Conservation (phyloP, 2,329 filamentous ascomycete genomes). For the Aureobasidium sp. region DNA sequence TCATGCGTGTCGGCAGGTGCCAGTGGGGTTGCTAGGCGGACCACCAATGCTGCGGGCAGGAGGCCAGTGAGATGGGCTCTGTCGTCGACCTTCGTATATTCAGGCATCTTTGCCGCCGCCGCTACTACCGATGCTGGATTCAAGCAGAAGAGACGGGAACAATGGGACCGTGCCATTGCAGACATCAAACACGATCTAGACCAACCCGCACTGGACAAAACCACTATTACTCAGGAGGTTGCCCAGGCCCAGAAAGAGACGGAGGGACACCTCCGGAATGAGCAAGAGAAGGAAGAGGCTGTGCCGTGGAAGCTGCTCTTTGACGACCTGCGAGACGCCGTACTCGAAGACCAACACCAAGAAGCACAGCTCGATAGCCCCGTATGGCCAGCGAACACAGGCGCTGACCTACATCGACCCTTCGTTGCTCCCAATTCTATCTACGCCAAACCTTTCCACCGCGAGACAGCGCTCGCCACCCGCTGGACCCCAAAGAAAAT, state of each 20-base stretch:
- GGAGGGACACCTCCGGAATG: background rate
- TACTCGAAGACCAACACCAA: background rate
- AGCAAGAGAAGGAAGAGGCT: background rate
- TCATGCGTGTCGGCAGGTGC: conserved; percentile 47
- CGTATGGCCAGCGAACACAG: conserved; percentile 36
- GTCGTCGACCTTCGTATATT: conserved; percentile 59
- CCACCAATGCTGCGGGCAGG: conserved; percentile 44
- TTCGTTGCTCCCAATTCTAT: conserved; percentile 40
- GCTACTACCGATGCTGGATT: conserved; percentile 53
- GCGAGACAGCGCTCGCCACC: conserved; percentile 26
- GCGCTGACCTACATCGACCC: conserved; percentile 24
- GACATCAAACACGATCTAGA: conserved; percentile 44
- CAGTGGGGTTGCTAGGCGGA: conserved; percentile 42
- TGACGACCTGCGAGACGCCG: conserved; percentile 9
- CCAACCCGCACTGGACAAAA: background rate
- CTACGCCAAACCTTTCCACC: conserved; percentile 32
- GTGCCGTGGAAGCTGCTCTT: conserved; percentile 5
- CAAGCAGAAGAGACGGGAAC: conserved; percentile 51
- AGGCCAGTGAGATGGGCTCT: conserved; percentile 42
- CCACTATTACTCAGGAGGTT: background rate
- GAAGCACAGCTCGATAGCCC: background rate
- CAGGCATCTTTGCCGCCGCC: conserved; percentile 59
- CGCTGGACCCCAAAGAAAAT: conserved; percentile 38
- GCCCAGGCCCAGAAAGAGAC: background rate
- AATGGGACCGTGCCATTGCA: conserved; percentile 56